Conservation (phyloP, 2,329 filamentous ascomycete genomes). For the Aureobasidium musti region DNA sequence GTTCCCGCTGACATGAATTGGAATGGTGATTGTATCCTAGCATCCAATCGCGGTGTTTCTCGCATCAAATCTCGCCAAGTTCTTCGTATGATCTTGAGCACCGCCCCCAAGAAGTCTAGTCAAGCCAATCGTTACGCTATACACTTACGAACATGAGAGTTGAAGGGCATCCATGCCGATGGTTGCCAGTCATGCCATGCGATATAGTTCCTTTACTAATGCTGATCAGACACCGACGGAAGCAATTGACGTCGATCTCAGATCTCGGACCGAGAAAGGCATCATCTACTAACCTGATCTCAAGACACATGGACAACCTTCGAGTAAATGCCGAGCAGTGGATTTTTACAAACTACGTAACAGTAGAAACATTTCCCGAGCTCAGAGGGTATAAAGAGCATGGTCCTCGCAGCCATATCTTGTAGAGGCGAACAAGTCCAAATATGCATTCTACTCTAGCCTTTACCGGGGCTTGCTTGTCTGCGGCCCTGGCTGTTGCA, state of each 20-base stretch:
- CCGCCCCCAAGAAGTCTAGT: not conserved
- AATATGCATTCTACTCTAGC: conserved; percentile 14
- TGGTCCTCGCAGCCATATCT: not conserved
- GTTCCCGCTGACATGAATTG: too few relatives aligned
- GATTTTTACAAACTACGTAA: conserved; percentile 1
- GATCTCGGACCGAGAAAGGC: conserved; percentile 1
- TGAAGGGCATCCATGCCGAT: not conserved
- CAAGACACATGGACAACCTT: conserved; percentile 5
- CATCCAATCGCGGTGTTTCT: not conserved
- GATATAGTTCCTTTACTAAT: not conserved
- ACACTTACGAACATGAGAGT: not conserved
- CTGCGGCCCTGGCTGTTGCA: conserved; percentile 8
- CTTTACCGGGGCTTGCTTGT: conserved; percentile 6
- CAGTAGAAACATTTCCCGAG: not conserved
- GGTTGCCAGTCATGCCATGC: not conserved
- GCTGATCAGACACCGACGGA: conserved; percentile 5
- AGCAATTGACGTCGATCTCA: conserved; percentile 13
- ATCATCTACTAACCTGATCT: conserved; percentile 6
- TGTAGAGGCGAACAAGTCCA: not conserved
- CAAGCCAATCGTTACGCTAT: not conserved
- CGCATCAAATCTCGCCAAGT: not conserved
- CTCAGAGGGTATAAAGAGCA: not conserved
- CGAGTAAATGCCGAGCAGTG: not conserved
- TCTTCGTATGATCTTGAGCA: not conserved
- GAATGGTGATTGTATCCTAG: too few relatives aligned